Evolutionary conservation across 2,329 filamentous ascomycete species (phyloP).

Genomic region (Pezicula rhizophila): DNA sequence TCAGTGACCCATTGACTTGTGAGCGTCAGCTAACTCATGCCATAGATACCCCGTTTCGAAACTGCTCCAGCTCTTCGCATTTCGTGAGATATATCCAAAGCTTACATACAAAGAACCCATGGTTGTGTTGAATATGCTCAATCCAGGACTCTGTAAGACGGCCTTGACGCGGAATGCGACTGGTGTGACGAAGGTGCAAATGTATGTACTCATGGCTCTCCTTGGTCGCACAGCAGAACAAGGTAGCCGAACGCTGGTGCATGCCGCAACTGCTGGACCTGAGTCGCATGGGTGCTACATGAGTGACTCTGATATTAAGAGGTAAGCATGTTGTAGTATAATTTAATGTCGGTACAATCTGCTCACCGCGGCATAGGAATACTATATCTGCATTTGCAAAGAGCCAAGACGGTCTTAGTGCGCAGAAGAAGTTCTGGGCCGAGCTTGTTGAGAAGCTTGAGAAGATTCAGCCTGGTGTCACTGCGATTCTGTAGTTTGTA

Average conservation of each 20-base stretch:
- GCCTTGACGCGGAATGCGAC: background rate
- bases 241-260: constrained; percentile 21
- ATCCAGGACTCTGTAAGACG: background rate
- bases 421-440: constrained; percentile 31
- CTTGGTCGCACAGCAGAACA: constrained; percentile 19
- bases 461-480: constrained; percentile 32
- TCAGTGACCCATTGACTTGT: background rate
- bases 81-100: background rate
- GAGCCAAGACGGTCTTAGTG: constrained; percentile 28
- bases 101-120: background rate
- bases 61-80: background rate
- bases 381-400: constrained; percentile 16
- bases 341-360: background rate
- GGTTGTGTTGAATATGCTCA: background rate
- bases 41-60: background rate
- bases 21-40: background rate
- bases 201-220: background rate
- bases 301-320: constrained; percentile 10
- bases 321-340: constrained; percentile 2
- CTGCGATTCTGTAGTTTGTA: constrained; percentile 2
- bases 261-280: constrained; percentile 16
- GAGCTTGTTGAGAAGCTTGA: constrained; percentile 37
- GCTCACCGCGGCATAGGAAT: constrained; percentile 8
- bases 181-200: background rate
- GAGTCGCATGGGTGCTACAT: constrained; percentile 17